A percentile compares a stretch with the other conserved stretches of the same genome.
phyloP scores from a whole-genome alignment of 345 rosid species.

The Euphorbia lathyris region DNA sequence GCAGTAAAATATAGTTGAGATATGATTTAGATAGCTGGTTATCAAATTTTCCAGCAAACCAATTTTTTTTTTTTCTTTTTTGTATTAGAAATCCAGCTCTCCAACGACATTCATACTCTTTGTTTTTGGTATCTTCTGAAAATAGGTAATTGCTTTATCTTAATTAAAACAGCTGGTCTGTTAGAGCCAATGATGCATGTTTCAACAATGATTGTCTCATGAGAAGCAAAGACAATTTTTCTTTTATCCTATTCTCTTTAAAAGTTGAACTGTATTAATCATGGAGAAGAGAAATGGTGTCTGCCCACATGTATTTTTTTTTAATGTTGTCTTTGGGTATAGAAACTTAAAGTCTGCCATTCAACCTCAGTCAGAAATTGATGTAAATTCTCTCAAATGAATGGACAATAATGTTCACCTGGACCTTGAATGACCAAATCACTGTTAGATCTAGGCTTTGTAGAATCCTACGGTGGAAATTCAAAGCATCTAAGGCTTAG shows the following conservation, averaged over 20 bases:
- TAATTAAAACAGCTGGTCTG: constrained; percentile 2
- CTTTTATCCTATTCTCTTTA: neutral
- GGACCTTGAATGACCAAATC: no score
- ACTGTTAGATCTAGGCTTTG: no score
- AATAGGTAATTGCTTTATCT: neutral
- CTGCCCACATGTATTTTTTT: neutral
- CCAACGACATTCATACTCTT: neutral
- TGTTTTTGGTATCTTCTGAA: neutral
- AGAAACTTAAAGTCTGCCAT: neutral
- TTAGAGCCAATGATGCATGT: neutral
- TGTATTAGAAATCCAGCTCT: neutral
- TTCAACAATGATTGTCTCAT: constrained; percentile 14
- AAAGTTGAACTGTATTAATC: neutral
- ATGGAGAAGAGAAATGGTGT: neutral
- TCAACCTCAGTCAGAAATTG: neutral
- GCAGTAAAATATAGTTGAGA: neutral
- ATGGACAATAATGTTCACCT: no score
- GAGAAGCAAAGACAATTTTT: neutral
- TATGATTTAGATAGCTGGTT: neutral
- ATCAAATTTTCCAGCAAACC: neutral
- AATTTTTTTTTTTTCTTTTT: neutral
- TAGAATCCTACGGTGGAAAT: no score
- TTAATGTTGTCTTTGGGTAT: neutral
- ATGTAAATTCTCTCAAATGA: neutral
- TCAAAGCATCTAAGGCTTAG: no score